Percentiles rank a stretch among this genome's conserved stretches.
phyloP scores from a whole-genome alignment of 1,139 yeast species.

The Blastobotrys proliferans region DNA sequence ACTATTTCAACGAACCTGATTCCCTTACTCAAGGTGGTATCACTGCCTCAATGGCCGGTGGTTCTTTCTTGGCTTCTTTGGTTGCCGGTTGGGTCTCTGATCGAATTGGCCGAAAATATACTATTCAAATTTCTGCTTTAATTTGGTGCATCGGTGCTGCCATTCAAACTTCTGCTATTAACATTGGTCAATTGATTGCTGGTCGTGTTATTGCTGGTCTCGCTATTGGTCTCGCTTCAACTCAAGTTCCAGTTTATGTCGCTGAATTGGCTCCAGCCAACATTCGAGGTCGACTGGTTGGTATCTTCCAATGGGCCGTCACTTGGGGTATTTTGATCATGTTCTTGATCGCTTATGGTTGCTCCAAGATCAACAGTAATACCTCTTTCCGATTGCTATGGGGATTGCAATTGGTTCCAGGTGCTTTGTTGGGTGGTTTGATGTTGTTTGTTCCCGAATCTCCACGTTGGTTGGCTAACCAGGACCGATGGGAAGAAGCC shows the following conservation, averaged over 20 bases:
- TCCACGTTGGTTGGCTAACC: conserved; percentile 67
- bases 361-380: conserved; percentile 46
- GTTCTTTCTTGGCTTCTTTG: conserved; percentile 57
- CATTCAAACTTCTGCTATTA: conserved; percentile 70
- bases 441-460: conserved; percentile 61
- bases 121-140: conserved; percentile 67
- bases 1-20: conserved; percentile 35
- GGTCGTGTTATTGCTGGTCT: conserved; percentile 67
- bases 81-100: conserved; percentile 52
- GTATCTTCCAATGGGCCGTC: conserved; percentile 62
- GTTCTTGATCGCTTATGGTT: conserved; percentile 62
- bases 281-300: conserved; percentile 65
- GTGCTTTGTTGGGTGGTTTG: conserved; percentile 47
- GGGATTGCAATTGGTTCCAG: conserved; percentile 66
- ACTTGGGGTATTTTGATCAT: conserved; percentile 61
- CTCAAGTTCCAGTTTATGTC: conserved; percentile 69
- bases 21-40: conserved; percentile 73
- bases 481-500: conserved; percentile 64
- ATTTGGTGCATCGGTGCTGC: conserved; percentile 80
- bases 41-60: conserved; percentile 93
- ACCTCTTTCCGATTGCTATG: conserved; percentile 65
- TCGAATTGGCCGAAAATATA: conserved; percentile 70
- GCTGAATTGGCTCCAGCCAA: conserved; percentile 66
- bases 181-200: conserved; percentile 64
- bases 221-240: conserved; percentile 68